Evolutionary conservation across 352 stramenopile genomes (phyloP).

Genomic region (Chrysophaeum taylorii): DNA sequence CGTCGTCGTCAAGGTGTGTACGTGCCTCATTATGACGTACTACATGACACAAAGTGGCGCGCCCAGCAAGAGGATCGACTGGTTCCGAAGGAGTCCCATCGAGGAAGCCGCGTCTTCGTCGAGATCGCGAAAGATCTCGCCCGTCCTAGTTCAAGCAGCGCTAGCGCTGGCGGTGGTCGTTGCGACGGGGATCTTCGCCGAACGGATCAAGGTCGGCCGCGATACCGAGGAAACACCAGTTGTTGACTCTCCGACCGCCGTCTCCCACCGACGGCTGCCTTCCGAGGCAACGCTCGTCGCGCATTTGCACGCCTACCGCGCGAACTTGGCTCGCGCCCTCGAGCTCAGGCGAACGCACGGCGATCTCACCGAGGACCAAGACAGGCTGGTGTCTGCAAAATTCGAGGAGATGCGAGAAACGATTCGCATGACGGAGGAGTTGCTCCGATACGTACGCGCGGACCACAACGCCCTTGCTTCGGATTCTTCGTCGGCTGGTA

Average conservation of each 20-base stretch:
- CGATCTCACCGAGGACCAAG: neutral
- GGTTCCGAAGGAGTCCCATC: no score
- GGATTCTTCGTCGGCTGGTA: no score
- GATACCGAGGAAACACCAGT: neutral
- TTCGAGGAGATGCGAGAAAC: slow-evolving; percentile 8
- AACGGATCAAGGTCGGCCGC: neutral
- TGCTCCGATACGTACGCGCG: neutral
- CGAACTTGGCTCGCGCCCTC: neutral
- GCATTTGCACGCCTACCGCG: neutral
- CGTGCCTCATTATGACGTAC: neutral
- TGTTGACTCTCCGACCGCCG: neutral
- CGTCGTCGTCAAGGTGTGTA: neutral
- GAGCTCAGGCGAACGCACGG: neutral
- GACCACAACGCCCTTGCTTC: no score
- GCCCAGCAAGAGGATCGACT: neutral
- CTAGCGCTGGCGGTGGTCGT: neutral
- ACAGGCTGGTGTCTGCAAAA: neutral
- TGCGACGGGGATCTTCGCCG: neutral
- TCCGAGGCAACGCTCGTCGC: neutral
- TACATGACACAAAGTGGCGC: neutral
- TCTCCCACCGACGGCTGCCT: neutral
- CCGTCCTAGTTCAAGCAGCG: neutral
- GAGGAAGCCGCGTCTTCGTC: no score
- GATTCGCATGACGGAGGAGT: slow-evolving; percentile 13
- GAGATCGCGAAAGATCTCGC: no score